Percentiles rank a stretch among this genome's conserved stretches.
Conservation (phyloP, 2,329 filamentous ascomycete genomes). For the Fusarium compactum region DNA sequence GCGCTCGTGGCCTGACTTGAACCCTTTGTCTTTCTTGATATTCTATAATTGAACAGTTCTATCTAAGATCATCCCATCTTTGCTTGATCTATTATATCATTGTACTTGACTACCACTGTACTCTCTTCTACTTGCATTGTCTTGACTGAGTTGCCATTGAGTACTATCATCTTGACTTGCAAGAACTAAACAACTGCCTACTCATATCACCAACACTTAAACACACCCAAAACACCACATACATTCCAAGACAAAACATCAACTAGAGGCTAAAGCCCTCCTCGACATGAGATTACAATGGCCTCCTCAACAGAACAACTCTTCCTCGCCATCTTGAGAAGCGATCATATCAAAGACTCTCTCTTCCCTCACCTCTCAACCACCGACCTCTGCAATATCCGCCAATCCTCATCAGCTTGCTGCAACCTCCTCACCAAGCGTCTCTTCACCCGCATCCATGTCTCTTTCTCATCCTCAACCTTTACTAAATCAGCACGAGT, state of each 20-base stretch:
- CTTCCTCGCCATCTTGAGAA: slow-evolving; percentile 69
- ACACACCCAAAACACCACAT: neutral
- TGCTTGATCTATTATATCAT: slow-evolving; percentile 10
- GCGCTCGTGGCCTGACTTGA: slow-evolving; percentile 25
- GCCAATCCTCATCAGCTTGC: slow-evolving; percentile 76
- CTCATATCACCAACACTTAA: slow-evolving; percentile 6
- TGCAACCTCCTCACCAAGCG: slow-evolving; percentile 76
- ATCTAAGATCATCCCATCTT: slow-evolving; percentile 9
- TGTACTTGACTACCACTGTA: slow-evolving; percentile 1
- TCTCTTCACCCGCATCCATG: slow-evolving; percentile 75
- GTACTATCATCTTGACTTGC: slow-evolving; percentile 9
- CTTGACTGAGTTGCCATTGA: slow-evolving; percentile 27
- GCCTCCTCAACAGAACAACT: slow-evolving; percentile 59
- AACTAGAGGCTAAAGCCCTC: slow-evolving; percentile 15
- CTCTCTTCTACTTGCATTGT: slow-evolving; percentile 6
- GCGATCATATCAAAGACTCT: slow-evolving; percentile 61
- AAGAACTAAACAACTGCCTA: slow-evolving; percentile 13
- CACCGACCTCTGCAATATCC: slow-evolving; percentile 68
- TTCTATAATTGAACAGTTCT: slow-evolving; percentile 11
- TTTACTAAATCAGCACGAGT: slow-evolving; percentile 81
- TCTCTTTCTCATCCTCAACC: slow-evolving; percentile 78
- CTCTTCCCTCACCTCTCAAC: slow-evolving; percentile 64
- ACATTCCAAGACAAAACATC: slow-evolving; percentile 1
- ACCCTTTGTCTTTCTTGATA: slow-evolving; percentile 24
- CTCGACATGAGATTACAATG: slow-evolving; percentile 66